Percentiles rank a stretch among this genome's conserved stretches.
phyloP scores from a whole-genome alignment of 2,329 filamentous ascomycete genomes.

The Catunica adiposa region DNA sequence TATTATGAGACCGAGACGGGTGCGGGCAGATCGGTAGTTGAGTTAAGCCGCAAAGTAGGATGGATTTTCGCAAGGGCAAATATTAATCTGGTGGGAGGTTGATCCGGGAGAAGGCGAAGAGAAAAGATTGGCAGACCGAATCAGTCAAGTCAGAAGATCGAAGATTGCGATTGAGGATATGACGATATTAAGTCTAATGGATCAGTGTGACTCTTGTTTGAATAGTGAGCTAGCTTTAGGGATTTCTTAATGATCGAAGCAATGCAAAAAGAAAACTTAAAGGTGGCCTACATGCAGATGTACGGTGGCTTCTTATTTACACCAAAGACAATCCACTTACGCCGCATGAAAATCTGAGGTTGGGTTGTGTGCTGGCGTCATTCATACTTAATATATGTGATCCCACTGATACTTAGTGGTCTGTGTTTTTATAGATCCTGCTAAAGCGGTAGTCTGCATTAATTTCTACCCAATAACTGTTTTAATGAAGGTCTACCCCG shows the following conservation, averaged over 20 bases:
- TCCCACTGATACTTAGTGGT: too few species aligned
- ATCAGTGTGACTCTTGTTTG: too few species aligned
- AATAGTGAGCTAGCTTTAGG: too few species aligned
- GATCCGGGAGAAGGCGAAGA: neutral
- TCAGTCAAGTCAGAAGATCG: neutral
- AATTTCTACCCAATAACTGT: too few species aligned
- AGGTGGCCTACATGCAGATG: neutral
- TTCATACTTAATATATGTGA: too few species aligned
- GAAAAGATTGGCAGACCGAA: neutral
- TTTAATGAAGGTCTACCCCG: too few species aligned
- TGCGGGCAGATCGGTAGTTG: neutral
- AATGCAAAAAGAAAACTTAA: neutral
- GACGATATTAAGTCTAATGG: too few species aligned
- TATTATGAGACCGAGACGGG: neutral
- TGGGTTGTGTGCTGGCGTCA: neutral
- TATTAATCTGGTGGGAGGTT: neutral
- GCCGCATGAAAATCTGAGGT: neutral
- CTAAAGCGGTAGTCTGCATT: too few species aligned
- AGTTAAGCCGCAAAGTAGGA: conserved; percentile 2
- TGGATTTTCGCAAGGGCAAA: neutral
- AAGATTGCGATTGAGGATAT: neutral
- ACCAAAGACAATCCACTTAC: neutral
- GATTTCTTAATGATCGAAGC: neutral
- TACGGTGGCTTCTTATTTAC: neutral
- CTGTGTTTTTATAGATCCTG: too few species aligned